Base-by-base conservation (phyloP, 2,329 filamentous ascomycete genomes). In the Coniochaeta sp. region DNA sequence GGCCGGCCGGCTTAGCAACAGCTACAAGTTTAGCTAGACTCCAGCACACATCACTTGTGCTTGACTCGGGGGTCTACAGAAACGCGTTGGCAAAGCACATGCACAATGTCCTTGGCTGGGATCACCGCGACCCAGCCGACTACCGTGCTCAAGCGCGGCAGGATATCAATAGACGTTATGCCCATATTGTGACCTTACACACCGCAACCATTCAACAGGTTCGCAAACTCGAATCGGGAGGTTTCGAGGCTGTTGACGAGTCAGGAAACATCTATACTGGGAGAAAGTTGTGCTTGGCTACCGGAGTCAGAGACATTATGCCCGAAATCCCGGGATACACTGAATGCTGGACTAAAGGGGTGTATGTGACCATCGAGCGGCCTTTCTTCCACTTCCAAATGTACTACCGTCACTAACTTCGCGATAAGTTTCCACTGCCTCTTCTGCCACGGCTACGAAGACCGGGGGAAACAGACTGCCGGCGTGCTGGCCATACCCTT, bases 371-470 rank as follows among this genome's bases (percentile, higher is more conserved):
- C 52, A 22, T n/a, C 6, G n/a, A 11, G 12, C 55, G 50, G 38
- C 58, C 8, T 4, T 9, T 34, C 12, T 31, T 14, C 34, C 38
- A 8, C n/a, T 22, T 38, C 17, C 34, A 24, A n/a, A 28, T 67
- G 28, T 24, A 12, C 1, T 22, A 24, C 0, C 26, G 47, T 50
- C 26, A 17, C 11, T 61, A 31, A 22, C 38, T 2, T 19, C 34
- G 31, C 33, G 33, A 5, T 6, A 34, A 79, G 77, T 52, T 86
- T 82, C 64, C 82, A 86, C 65, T 87, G 83, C 64, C 75, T 86
- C 1, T 84, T 81, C 65, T 87, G 83, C 68, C 77, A 86, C 63
- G 84, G 84, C 5, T 86, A 77, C 67, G 84, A 87, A 63, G 80
- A 86, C 58, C 74, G 78, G 16, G 81, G 79, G 1, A 67, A 70